Conservation (phyloP, 2,329 filamentous ascomycete species). For the Aspergillus niger region DNA sequence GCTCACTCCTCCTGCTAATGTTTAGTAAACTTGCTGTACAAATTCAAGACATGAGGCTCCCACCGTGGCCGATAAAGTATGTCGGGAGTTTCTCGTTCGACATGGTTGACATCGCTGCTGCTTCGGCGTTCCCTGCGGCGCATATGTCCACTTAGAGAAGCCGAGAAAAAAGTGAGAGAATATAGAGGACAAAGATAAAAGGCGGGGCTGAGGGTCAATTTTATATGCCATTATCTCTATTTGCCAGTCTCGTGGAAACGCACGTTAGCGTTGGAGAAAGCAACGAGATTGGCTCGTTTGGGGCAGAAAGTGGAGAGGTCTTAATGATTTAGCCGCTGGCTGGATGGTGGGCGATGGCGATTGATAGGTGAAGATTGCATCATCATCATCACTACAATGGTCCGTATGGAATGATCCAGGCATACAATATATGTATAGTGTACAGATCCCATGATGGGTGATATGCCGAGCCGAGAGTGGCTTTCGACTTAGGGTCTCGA, state of each 20-base stretch:
- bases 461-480: not conserved
- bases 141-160: not conserved
- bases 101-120: not conserved
- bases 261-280: not conserved
- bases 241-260: not conserved
- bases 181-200: not conserved
- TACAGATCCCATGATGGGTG: not conserved
- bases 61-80: constrained; percentile 6
- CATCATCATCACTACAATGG: not conserved
- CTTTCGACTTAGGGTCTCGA: not conserved
- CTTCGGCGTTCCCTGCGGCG: not conserved
- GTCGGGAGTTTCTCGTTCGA: not conserved
- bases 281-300: not conserved
- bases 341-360: not conserved
- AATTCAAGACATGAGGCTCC: not conserved
- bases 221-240: not conserved
- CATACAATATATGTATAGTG: no score
- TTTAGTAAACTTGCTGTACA: not conserved
- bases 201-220: not conserved
- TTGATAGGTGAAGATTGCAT: not conserved
- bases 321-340: not conserved
- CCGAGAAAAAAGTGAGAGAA: not conserved
- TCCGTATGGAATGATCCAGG: no score
- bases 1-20: not conserved
- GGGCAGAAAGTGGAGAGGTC: not conserved